Percentiles rank a stretch among this genome's conserved stretches.
phyloP scores from a whole-genome alignment of 768 basidiomycete genomes.

The Lanmaoa rubissima region DNA sequence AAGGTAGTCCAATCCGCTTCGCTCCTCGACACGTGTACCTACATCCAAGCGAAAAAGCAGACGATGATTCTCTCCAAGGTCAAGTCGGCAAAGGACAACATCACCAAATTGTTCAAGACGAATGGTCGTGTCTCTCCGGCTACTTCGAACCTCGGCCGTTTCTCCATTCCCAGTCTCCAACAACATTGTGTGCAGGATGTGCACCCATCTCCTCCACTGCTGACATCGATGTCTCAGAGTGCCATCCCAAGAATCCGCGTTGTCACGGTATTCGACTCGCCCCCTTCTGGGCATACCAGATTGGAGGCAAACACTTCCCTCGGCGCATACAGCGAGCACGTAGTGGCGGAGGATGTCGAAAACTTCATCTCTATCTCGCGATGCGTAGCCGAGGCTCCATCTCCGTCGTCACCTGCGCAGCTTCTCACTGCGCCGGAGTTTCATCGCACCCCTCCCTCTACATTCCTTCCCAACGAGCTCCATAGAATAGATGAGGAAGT shows the following conservation, averaged over 20 bases:
- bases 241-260: not conserved
- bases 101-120: slow-evolving; percentile 4
- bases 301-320: not conserved
- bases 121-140: not conserved
- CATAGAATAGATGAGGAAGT: not conserved
- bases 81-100: slow-evolving; percentile 5
- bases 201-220: not conserved
- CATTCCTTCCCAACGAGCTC: not conserved
- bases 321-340: not conserved
- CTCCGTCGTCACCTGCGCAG: not conserved
- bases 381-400: not conserved
- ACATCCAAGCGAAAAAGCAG: not conserved
- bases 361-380: not conserved
- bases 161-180: not conserved
- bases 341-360: not conserved
- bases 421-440: not conserved
- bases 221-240: not conserved
- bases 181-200: not conserved
- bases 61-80: slow-evolving; percentile 1
- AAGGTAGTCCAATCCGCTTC: not conserved
- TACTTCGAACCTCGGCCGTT: not conserved
- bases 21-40: not conserved
- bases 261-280: not conserved
- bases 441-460: not conserved
- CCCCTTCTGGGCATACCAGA: not conserved